Evolutionary conservation across 805 yeast species (phyloP).

Genomic region (Candida qinlingensis): DNA sequence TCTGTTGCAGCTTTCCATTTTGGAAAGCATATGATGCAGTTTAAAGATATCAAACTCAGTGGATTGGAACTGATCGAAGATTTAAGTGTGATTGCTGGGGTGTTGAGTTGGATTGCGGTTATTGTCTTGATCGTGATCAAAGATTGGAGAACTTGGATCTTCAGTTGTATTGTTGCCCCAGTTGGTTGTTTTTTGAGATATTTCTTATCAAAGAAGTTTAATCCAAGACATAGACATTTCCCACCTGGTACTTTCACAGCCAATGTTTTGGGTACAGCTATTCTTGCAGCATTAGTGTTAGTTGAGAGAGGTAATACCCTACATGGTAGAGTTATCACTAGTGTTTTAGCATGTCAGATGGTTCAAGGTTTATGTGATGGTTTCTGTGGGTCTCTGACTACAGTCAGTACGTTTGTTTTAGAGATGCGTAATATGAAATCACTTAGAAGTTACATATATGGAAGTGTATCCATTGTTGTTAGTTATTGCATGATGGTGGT

Average conservation of each 20-base stretch:
- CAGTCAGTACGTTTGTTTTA: constrained; percentile 72
- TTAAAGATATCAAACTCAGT: constrained; percentile 46
- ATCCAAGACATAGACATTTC: constrained; percentile 38
- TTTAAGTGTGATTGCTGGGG: constrained; percentile 11
- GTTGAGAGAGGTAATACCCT: constrained; percentile 38
- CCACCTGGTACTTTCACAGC: constrained; percentile 51
- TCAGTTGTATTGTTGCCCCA: constrained; percentile 64
- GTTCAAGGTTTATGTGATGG: constrained; percentile 56
- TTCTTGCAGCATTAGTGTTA: constrained; percentile 40
- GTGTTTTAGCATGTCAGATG: constrained; percentile 41
- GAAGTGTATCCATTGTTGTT: constrained; percentile 36
- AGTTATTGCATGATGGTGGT: constrained; percentile 49
- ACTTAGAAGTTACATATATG: constrained; percentile 45
- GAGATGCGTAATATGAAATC: constrained; percentile 46
- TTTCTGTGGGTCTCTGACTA: constrained; percentile 64
- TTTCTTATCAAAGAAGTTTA: constrained; percentile 45
- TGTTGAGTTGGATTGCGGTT: constrained; percentile 21
- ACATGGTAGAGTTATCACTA: constrained; percentile 26
- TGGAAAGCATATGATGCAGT: constrained; percentile 46
- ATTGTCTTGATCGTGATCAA: constrained; percentile 17
- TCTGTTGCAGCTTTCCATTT: constrained; percentile 54
- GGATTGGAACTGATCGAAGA: constrained; percentile 29
- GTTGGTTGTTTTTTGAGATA: constrained; percentile 61
- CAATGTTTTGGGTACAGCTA: constrained; percentile 42
- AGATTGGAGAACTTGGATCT: constrained; percentile 66